Evolutionary conservation across 176 grass and related monocot genomes (phyloP), one percentile per base, ranked within the genome.

Genomic region (Juncus inflexus): DNA sequence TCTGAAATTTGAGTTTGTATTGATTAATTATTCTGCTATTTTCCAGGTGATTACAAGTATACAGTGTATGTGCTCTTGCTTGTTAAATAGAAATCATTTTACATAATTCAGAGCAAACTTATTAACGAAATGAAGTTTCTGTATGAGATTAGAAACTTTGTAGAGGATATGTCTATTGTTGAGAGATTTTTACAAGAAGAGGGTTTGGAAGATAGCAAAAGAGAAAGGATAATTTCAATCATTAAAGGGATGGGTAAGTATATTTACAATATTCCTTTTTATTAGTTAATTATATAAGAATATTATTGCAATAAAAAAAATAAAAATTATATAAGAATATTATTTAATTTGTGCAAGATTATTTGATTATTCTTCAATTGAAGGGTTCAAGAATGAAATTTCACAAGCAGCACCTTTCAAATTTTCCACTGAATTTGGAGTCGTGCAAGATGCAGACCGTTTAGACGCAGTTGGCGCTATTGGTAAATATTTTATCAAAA

Each of bases 401-500:
- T 71, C 80, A 50, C 80, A 68, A 28, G 69, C 70, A 69, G 58
- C 57, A 82, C 42, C 61, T 59, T 36, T 38, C 14, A 70, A 89
- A 10, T 72, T 73, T 40, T 72, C 83, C 15, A 36, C 81, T 69
- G 94, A 97, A 76, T 86, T 97, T 74, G 80, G 74, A 50, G 78
- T 97, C 74, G 94, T 97, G 51, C 88, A 97, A 86, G 88, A 97
- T 77, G 94, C 88, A 42, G 94, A 92, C 80, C 83, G 88, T 8
- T 77, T 97, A 7, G 88, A 97, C 72, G 85, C 94, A 76, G 89
- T 92, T 72, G 92, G 84, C 53, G 92, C 87, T 19, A 91, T 89
- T 66, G 94, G 88, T 89, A 86, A 83, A 58, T 68, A 35, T 8
- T 37, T 12, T 28, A 57, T 12, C 3, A 54, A 75, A 47, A 56